A percentile compares a stretch with the other conserved stretches of the same genome.
Evolutionary conservation across 306 rosid genomes (phyloP).

Genomic region (Casuarina equisetifolia): DNA sequence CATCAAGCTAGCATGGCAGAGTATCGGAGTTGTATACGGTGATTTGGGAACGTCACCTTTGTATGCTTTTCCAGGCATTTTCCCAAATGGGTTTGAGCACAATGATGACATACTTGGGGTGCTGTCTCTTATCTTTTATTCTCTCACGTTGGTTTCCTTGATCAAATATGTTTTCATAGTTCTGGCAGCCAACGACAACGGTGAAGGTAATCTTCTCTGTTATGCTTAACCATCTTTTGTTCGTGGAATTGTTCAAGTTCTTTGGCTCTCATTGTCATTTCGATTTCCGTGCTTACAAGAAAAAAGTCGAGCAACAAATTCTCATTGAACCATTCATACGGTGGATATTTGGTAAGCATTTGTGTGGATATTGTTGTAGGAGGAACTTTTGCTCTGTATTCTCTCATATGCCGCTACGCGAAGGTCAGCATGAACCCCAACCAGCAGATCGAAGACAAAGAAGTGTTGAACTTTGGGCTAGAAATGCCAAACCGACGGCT

Average conservation of each 20-base stretch:
- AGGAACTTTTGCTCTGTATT: too few species aligned
- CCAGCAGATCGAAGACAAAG: slow-evolving; percentile 26
- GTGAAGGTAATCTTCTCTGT: too few species aligned
- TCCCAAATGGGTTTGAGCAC: slow-evolving; percentile 11
- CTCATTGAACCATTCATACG: neutral
- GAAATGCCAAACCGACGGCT: slow-evolving; percentile 8
- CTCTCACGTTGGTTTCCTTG: neutral
- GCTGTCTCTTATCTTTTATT: slow-evolving; percentile 17
- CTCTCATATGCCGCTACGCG: neutral
- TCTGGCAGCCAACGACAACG: too few species aligned
- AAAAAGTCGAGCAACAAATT: neutral
- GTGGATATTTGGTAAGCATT: too few species aligned
- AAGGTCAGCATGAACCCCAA: slow-evolving; percentile 33
- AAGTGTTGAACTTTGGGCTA: slow-evolving; percentile 31
- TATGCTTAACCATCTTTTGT: too few species aligned
- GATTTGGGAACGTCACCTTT: slow-evolving; percentile 34
- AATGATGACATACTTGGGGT: slow-evolving; percentile 28
- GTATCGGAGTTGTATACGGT: slow-evolving; percentile 30
- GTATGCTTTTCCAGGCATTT: slow-evolving; percentile 23
- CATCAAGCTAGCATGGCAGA: slow-evolving; percentile 24
- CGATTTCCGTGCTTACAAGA: too few species aligned
- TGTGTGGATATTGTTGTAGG: too few species aligned
- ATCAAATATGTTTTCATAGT: too few species aligned
- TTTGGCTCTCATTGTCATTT: too few species aligned
- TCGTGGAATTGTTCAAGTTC: too few species aligned